Conservation (phyloP, 371 early-diverging fungal genomes). For the Chytridiales sp. region DNA sequence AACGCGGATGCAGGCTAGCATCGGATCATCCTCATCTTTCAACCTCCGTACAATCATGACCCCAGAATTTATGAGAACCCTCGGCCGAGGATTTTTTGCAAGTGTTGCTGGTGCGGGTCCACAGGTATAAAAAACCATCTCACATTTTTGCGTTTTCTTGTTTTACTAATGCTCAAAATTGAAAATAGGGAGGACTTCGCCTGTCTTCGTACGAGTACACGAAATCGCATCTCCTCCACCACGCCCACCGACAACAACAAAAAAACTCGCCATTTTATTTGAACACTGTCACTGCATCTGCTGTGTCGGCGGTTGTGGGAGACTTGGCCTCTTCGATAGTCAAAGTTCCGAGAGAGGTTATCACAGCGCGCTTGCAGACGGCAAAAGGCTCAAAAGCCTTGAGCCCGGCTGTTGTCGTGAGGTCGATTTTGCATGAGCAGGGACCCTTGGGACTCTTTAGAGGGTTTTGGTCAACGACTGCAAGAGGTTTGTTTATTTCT, state of each 20-base stretch:
- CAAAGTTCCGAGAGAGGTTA: slow-evolving; percentile 83
- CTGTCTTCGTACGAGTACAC: slow-evolving; percentile 76
- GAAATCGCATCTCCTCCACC: slow-evolving; percentile 60
- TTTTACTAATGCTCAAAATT: not conserved
- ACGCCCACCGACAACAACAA: slow-evolving; percentile 35
- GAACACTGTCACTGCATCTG: slow-evolving; percentile 55
- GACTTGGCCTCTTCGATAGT: slow-evolving; percentile 75
- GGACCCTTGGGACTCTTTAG: slow-evolving; percentile 70
- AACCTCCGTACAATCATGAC: not conserved
- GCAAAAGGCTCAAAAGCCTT: slow-evolving; percentile 46
- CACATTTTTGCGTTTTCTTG: not conserved
- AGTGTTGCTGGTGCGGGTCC: slow-evolving; percentile 18
- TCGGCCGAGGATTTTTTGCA: slow-evolving; percentile 11
- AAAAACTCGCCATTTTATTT: slow-evolving; percentile 37
- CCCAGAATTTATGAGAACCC: slow-evolving; percentile 5
- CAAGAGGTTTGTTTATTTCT: slow-evolving; percentile 23
- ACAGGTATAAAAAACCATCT: not conserved
- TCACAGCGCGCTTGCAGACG: slow-evolving; percentile 76
- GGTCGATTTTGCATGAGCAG: slow-evolving; percentile 60
- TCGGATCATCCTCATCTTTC: not conserved
- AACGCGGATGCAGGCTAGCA: slow-evolving; percentile 11
- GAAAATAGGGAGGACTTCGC: too few relatives aligned
- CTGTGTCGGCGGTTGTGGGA: slow-evolving; percentile 72
- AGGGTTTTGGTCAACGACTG: slow-evolving; percentile 77
- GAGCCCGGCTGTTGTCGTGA: slow-evolving; percentile 32